Conservation (phyloP, 2,329 filamentous ascomycete species). For the Metarhizium humberi region DNA sequence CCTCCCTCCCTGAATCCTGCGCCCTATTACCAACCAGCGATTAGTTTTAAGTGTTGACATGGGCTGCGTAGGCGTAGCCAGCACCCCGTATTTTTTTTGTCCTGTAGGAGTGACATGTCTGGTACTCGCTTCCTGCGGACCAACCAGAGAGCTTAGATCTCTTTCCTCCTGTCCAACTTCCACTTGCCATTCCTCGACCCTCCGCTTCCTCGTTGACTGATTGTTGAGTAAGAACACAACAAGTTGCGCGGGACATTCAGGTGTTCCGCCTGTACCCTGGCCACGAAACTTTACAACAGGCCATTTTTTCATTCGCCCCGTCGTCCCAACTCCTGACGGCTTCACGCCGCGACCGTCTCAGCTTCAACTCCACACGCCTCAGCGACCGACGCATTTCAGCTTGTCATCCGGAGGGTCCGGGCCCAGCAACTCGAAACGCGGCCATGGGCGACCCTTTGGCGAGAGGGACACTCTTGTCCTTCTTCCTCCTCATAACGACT, state of each 20-base stretch:
- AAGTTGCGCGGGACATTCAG: conserved; percentile 10
- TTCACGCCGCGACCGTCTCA: too few relatives aligned
- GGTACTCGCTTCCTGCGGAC: too few relatives aligned
- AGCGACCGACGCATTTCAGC: neutral
- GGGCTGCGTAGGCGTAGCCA: too few relatives aligned
- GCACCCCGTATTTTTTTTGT: too few relatives aligned
- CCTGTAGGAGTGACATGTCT: too few relatives aligned
- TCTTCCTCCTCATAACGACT: conserved; percentile 14
- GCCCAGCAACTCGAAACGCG: conserved; percentile 6
- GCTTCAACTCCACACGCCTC: neutral
- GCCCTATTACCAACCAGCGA: too few relatives aligned
- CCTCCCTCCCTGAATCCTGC: too few relatives aligned
- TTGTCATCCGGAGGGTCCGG: neutral
- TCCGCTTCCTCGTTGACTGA: neutral
- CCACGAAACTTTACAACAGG: neutral
- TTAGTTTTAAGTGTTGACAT: too few relatives aligned
- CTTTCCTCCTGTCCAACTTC: too few relatives aligned
- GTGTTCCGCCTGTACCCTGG: conserved; percentile 13
- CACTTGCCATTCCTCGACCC: neutral
- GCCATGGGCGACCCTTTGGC: conserved; percentile 12
- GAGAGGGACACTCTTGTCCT: conserved; percentile 9
- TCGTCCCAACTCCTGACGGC: neutral
- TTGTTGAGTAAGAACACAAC: neutral
- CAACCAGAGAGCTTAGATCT: too few relatives aligned
- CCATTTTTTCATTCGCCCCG: neutral